Percentiles rank a stretch among this genome's conserved stretches.
Conservation (phyloP, 495 filamentous ascomycete genomes). For the Neurospora intermedia region DNA sequence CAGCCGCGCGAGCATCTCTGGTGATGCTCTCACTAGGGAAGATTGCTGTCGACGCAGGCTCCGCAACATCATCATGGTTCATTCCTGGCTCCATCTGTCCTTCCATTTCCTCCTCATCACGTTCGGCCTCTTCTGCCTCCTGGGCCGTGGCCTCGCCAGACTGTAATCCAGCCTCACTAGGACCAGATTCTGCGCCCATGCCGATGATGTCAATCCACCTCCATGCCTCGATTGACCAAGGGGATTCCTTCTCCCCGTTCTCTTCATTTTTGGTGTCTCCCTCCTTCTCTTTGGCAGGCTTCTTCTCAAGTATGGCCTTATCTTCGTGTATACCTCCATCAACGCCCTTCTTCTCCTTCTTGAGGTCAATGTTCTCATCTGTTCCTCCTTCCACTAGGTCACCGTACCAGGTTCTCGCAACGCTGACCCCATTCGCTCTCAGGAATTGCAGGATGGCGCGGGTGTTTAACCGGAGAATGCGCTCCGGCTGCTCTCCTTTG, state of each 20-base stretch:
- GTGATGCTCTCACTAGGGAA: not conserved
- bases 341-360: conserved; percentile 1
- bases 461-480: conserved; percentile 51
- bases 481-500: conserved; percentile 49
- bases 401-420: conserved; percentile 37
- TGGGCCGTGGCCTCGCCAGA: not conserved
- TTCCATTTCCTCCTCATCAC: conserved; percentile 29
- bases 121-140: conserved; percentile 13
- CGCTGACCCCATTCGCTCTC: conserved; percentile 36
- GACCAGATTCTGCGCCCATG: conserved; percentile 20
- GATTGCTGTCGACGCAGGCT: not conserved
- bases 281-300: not conserved
- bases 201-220: conserved; percentile 34
- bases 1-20: not conserved
- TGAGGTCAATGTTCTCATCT: conserved; percentile 8
- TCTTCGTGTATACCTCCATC: conserved; percentile 20
- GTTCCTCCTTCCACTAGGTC: conserved; percentile 38
- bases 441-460: conserved; percentile 53
- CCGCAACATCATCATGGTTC: not conserved
- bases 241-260: conserved; percentile 1
- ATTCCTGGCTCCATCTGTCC: conserved; percentile 28
- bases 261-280: conserved; percentile 3
- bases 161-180: conserved; percentile 13
- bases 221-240: conserved; percentile 18
- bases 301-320: conserved; percentile 25